phyloP scores from a whole-genome alignment of 768 basidiomycete genomes.

The Leccinellum rugosiceps region DNA sequence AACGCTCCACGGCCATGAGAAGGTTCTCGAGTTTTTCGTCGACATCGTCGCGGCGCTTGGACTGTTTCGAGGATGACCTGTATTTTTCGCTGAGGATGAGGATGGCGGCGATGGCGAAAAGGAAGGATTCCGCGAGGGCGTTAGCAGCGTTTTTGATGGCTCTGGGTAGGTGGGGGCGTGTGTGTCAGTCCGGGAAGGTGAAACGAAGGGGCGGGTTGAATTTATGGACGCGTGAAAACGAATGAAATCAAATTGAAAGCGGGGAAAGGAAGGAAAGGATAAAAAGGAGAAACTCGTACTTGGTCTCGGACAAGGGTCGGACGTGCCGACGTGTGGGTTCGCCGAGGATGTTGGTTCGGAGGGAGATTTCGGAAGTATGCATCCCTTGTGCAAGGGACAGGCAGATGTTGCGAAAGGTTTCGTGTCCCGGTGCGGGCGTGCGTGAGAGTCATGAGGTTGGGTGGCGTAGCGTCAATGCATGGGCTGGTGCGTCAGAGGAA shows the following conservation, averaged over 20 bases:
- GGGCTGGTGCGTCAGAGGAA: not conserved
- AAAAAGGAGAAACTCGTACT: constrained; percentile 38
- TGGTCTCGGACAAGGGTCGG: constrained; percentile 73
- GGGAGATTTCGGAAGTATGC: constrained; percentile 68
- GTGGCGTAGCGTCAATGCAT: not conserved
- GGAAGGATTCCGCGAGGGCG: constrained; percentile 77
- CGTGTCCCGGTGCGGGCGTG: constrained; percentile 47
- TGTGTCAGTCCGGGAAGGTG: no score
- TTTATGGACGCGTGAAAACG: no score
- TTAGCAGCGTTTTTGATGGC: constrained; percentile 88
- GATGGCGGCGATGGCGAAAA: constrained; percentile 67
- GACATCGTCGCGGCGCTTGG: constrained; percentile 65
- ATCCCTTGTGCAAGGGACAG: constrained; percentile 72
- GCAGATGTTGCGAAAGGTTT: constrained; percentile 66
- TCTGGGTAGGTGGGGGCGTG: constrained; percentile 37
- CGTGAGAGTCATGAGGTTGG: not conserved
- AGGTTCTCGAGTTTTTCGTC: constrained; percentile 69
- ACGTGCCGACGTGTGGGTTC: constrained; percentile 65
- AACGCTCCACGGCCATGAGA: constrained; percentile 40
- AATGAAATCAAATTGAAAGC: not conserved
- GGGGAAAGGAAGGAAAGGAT: not conserved
- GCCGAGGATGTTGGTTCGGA: constrained; percentile 74
- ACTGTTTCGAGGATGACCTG: constrained; percentile 65
- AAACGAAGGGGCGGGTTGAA: not conserved
- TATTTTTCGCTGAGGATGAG: constrained; percentile 77